Conservation (phyloP, 305 asterid species). For the Solanum aculeatissimum region DNA sequence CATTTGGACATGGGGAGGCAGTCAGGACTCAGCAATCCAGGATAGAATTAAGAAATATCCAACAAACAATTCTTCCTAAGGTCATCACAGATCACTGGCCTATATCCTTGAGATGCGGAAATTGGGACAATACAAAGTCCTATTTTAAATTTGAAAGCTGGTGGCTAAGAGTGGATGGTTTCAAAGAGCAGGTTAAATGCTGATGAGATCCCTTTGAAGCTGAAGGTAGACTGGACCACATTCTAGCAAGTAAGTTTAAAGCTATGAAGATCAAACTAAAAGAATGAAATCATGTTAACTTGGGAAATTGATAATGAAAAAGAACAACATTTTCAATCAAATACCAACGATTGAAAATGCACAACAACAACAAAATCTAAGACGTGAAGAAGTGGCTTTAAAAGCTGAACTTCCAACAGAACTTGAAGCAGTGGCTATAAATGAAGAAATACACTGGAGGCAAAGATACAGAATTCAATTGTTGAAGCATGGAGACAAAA, state of each 20-base stretch:
- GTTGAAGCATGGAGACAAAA: not conserved
- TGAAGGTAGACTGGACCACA: not conserved
- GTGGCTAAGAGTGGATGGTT: not conserved
- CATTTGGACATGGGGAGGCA: not conserved
- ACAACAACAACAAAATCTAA: not conserved
- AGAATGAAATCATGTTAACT: not conserved
- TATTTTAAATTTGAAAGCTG: not conserved
- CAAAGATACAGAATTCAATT: not conserved
- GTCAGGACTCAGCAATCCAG: not conserved
- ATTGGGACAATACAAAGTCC: not conserved
- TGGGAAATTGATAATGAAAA: not conserved
- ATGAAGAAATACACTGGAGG: not conserved
- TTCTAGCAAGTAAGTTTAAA: not conserved
- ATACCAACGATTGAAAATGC: not conserved
- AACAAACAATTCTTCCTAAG: not conserved
- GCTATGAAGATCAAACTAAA: not conserved
- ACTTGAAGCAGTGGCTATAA: not conserved
- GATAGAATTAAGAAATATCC: not conserved
- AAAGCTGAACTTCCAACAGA: not conserved
- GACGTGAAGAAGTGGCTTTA: not conserved
- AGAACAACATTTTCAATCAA: not conserved
- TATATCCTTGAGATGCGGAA: not conserved
- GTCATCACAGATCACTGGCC: not conserved
- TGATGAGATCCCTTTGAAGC: not conserved
- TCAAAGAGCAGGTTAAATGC: not conserved